Percentiles rank a stretch among this genome's conserved stretches.
These are phyloP conservation scores for Cercophora scortea DNA, from an alignment of 495 filamentous ascomycete species.

Conservation along the genomic window DNA sequence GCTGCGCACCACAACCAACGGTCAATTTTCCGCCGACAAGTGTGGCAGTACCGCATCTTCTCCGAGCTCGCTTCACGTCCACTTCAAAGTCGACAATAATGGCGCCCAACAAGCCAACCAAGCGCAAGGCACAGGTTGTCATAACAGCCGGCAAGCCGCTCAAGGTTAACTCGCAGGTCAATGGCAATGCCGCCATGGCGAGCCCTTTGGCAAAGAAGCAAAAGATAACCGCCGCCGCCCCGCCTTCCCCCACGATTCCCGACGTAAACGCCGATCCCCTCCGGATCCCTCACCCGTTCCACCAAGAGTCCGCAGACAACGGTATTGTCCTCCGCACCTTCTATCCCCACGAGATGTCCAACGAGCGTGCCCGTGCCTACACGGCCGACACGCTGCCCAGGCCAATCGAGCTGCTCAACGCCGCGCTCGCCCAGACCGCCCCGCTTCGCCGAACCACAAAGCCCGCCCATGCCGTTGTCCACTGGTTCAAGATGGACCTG, in stretches of 20 bases:
- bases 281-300: conserved; percentile 31
- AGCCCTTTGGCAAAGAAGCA: conserved; percentile 20
- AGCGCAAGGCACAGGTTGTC: conserved; percentile 10
- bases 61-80: background rate
- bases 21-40: no score
- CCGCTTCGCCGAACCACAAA: conserved; percentile 33
- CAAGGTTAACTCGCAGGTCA: background rate
- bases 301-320: conserved; percentile 49
- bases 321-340: conserved; percentile 70
- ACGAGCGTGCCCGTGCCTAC: conserved; percentile 64
- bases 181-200: background rate
- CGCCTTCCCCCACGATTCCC: no score
- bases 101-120: conserved; percentile 12
- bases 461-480: conserved; percentile 60
- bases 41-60: no score
- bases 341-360: conserved; percentile 81
- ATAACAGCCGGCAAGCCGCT: background rate
- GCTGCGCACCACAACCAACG: no score
- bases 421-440: conserved; percentile 46
- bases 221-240: conserved; percentile 2
- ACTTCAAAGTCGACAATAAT: conserved; percentile 2
- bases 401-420: conserved; percentile 57
- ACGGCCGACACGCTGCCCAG: conserved; percentile 55
- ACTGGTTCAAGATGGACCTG: conserved; percentile 89
- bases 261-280: conserved; percentile 17